Base-by-base conservation (phyloP, 1,139 yeast species). In the Sugiyamaella pinicola region DNA sequence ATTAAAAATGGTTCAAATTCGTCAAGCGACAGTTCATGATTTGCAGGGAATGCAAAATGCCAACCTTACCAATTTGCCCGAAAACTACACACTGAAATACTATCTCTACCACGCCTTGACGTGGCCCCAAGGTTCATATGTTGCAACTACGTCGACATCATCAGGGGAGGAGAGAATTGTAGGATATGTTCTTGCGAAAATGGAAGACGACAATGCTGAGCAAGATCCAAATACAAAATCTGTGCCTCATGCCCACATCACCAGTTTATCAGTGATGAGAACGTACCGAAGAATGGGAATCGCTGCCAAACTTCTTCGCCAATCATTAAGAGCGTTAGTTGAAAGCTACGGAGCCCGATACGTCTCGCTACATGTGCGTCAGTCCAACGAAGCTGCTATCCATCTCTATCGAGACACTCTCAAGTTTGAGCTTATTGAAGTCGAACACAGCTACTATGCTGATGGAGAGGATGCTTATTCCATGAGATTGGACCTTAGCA, bases 401-500 rank as follows among this genome's bases (percentile, higher is more conserved):
- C 96, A 90, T 72, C 78, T 93, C 59, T 93, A 93, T 74, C 79
- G 87, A 68, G 96, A 89, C 66, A 87, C 96, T 4, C 77, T 95
- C 58, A 76, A 81, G 58, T 93, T 95, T 68, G 91, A 74, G 58
- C 93, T 89, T 44, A 78, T 85, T 53, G 82, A 85, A 45, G 84
- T 93, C 55, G 97, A 91, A 64, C 86, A 83, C 62, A 80, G 86
- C 18, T 93, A 95, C 69, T 93, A 93, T 67, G 97, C 93, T 55
- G 98, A 93, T 70, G 96, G 96, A 24, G 99, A 95, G 70, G 98
- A 95, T 73, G 99, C 99, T n/a, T 93, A 90, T 70, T 87, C 95
- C 40, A 93, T 93, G 99, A 84, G 82, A 66, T 61, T 62, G 46
- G 56, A 57, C 41, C 58, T 65, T 34, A 55, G 12, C 51, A 44